Conservation (phyloP, 768 basidiomycete genomes). For the Agrocybe pediades region DNA sequence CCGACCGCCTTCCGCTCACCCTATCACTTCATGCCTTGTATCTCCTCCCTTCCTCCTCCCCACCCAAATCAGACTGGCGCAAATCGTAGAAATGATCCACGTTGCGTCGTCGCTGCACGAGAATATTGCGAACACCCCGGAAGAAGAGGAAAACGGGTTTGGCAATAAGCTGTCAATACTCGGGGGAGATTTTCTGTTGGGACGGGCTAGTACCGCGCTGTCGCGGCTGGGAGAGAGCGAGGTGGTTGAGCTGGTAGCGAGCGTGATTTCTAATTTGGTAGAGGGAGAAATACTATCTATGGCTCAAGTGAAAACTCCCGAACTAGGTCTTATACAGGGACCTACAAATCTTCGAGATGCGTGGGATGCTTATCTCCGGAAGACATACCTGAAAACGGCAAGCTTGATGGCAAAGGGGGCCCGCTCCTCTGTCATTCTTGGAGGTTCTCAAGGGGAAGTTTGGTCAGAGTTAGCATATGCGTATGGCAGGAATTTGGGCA, state of each 20-base stretch:
- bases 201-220: constrained; percentile 85
- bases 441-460: constrained; percentile 73
- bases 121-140: constrained; percentile 78
- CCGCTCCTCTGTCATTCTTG: constrained; percentile 84
- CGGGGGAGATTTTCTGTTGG: constrained; percentile 94
- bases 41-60: constrained; percentile 62
- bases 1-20: constrained; percentile 18
- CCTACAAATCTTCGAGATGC: constrained; percentile 41
- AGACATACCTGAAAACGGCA: constrained; percentile 83
- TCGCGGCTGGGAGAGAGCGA: constrained; percentile 84
- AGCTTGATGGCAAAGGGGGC: constrained; percentile 89
- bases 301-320: constrained; percentile 49
- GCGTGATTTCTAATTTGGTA: constrained; percentile 93
- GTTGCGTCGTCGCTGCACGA: constrained; percentile 94
- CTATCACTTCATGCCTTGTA: constrained; percentile 23
- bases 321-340: constrained; percentile 29
- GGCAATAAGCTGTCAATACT: constrained; percentile 95
- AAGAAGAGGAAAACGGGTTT: constrained; percentile 63
- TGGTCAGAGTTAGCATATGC: constrained; percentile 91
- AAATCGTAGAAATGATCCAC: constrained; percentile 98
- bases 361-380: constrained; percentile 73
- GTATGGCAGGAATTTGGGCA: constrained; percentile 87
- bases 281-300: constrained; percentile 94
- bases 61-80: constrained; percentile 89
- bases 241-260: constrained; percentile 91